Base-by-base conservation (phyloP, 176 grass and related monocot genomes). In the Cymbopogon citratus region DNA sequence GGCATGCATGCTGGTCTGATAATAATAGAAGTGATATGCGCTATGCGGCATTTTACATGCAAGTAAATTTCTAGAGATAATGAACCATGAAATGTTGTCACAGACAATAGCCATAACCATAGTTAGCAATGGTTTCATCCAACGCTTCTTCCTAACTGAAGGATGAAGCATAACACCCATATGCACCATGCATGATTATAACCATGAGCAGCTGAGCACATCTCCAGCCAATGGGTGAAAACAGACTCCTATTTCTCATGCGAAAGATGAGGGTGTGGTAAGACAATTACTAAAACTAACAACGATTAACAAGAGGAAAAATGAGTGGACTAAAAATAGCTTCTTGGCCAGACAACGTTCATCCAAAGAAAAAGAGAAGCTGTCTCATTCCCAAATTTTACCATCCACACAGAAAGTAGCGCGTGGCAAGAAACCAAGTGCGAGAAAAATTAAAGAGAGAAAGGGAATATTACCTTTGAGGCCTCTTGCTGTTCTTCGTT, bases 281-380 rank as follows among this genome's bases (percentile, higher is more conserved):
- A 78, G 44, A 35, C 66, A 38, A 54, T 44, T 71, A 29, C 54
- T 82, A 86, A 79, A 83, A 90, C 48, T 21, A 69, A 83, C 48
- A 74, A 0, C 60, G 39, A 52, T 61, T 74, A 24, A 26, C 0
- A 57, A 11, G 75, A 81, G 36, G 12, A 82, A 61, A 90, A 70
- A 78, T 33, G 48, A 78, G 49, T 14, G 63, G 38, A 74, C 79
- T 68, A 90, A 82, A 90, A 60, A 73, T 86, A 66, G 78, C 61
- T 78, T 82, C 44, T 74, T 83, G 46, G 46, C 11, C 44, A 57
- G 49, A 66, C 52, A 66, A 24, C 73, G 74, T 41, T 13, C 87
- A 52, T 74, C 82, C 71, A 71, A 44, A 52, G 43, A 44, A 77
- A 66, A 76, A 66, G 0, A 54, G 36, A 66, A 45, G 49, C 23